Base-by-base conservation (phyloP, 768 basidiomycete species). In the Xerocomellus intermedius region DNA sequence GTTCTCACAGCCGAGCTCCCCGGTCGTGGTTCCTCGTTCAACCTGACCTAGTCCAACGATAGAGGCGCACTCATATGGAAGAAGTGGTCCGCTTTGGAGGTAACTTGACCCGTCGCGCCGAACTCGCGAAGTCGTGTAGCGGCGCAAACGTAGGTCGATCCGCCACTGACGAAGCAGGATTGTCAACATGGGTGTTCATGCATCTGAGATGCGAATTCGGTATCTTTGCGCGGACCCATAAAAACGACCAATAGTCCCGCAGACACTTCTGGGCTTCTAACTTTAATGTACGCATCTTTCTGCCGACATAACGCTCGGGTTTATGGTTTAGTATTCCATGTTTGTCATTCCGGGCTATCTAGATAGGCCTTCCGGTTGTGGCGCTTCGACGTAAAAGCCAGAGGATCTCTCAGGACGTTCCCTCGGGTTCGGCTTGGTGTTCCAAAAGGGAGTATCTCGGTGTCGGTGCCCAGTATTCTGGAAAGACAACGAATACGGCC, bases 1-100 rank as follows among this genome's bases (percentile, higher is more conserved):
- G 45, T 65, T 55, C 56, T 50, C 32, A 41, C 48, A 12, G 3
- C 64, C 55, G 53, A 50, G 45, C 43, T 58, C 65, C 58, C 55
- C 52, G 50, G 26, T n/a, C 16, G 9, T 36, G 47, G 54, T 10
- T 9, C 52, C 37, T 45, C 16, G 13, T 47, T 37, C 42, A 50
- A 47, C 30, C 28, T 26, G 39, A 35, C 46, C 41, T 39, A 8
- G 38, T 30, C 32, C 36, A 42, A 43, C 14, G 9, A 45, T 19
- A 45, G 42, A n/a, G 37, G 33, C 33, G 4, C 17, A 39, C n/a
- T 39, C 21, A 7, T 28, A 33, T 39, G 26, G 26, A 42, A 51
- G 24, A 13, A 35, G 19, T 17, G 13, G 8, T 26, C 19, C 9
- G 8, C 33, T 53, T 45, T 36, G 17, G 26, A 37, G 17, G 21